Evolutionary conservation across 176 grass and related monocot genomes (phyloP).

Genomic region (Luzula sylvatica): DNA sequence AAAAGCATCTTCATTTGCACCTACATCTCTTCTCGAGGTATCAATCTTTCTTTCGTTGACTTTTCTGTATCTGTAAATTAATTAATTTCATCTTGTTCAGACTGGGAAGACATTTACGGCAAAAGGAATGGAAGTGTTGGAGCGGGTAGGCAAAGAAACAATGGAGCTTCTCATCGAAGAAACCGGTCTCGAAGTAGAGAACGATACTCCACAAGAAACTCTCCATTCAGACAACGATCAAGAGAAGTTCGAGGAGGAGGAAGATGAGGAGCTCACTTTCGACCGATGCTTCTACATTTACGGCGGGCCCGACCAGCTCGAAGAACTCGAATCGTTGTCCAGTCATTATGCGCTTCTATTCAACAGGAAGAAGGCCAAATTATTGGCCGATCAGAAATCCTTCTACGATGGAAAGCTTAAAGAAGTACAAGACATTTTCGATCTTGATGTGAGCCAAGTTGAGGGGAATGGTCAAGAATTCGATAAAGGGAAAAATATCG

Average conservation of each 20-base stretch:
- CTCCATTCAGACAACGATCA: slow-evolving; percentile 20
- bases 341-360: slow-evolving; percentile 81
- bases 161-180: slow-evolving; percentile 91
- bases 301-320: slow-evolving; percentile 93
- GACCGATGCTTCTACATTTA: slow-evolving; percentile 99
- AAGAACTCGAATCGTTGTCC: slow-evolving; percentile 93
- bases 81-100: slow-evolving; percentile 31
- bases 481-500: slow-evolving; percentile 77
- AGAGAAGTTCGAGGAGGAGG: slow-evolving; percentile 52
- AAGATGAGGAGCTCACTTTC: slow-evolving; percentile 90
- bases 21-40: slow-evolving; percentile 72
- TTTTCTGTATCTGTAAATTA: neutral
- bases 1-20: slow-evolving; percentile 74
- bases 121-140: slow-evolving; percentile 88
- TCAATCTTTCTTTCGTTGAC: neutral
- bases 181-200: slow-evolving; percentile 85
- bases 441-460: slow-evolving; percentile 38
- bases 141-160: slow-evolving; percentile 93
- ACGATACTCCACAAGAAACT: slow-evolving; percentile 28
- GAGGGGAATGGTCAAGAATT: slow-evolving; percentile 55
- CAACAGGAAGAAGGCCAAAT: slow-evolving; percentile 86
- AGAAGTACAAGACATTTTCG: slow-evolving; percentile 79
- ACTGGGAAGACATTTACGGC: slow-evolving; percentile 76
- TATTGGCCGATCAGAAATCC: slow-evolving; percentile 66
- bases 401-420: slow-evolving; percentile 65